Percentiles rank a stretch among this genome's conserved stretches.
Evolutionary conservation across 805 yeast species (phyloP).

Genomic region (Lipomyces oligophaga): DNA sequence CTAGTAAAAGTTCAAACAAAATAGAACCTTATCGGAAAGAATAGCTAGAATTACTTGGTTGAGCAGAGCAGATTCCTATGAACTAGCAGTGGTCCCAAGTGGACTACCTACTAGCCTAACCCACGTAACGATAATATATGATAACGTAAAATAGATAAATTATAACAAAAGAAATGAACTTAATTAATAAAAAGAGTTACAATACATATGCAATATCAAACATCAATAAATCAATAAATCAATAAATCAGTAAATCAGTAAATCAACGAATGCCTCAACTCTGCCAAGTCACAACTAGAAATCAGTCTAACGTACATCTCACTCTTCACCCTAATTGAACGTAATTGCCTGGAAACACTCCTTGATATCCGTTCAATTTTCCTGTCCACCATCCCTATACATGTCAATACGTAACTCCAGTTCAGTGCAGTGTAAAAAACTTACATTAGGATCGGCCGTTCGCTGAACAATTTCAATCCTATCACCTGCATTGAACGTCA

Average conservation of each 20-base stretch:
- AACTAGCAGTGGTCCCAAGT: no score
- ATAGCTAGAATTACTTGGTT: no score
- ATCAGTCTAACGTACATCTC: not conserved
- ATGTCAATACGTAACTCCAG: not conserved
- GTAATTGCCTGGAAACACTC: slow-evolving; percentile 95
- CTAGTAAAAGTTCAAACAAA: no score
- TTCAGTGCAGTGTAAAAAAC: not conserved
- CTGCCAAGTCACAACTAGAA: not conserved
- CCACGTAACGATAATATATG: no score
- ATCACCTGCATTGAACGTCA: slow-evolving; percentile 83
- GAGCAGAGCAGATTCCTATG: no score
- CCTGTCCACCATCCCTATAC: slow-evolving; percentile 97
- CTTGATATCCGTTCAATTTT: slow-evolving; percentile 71
- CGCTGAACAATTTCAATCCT: slow-evolving; percentile 77
- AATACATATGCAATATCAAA: not conserved
- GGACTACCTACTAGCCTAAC: no score
- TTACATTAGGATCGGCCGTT: slow-evolving; percentile 63
- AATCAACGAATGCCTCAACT: slow-evolving; percentile 3
- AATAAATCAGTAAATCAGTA: not conserved
- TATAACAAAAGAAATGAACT: no score
- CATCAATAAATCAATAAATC: not conserved
- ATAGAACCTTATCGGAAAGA: no score
- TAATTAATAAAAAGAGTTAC: not conserved
- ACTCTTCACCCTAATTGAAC: slow-evolving; percentile 45
- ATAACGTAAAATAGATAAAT: no score